These are phyloP conservation scores for Rhodotorula sp. DNA, from an alignment of 1,284 basidiomycete species.

Conservation along the genomic window DNA sequence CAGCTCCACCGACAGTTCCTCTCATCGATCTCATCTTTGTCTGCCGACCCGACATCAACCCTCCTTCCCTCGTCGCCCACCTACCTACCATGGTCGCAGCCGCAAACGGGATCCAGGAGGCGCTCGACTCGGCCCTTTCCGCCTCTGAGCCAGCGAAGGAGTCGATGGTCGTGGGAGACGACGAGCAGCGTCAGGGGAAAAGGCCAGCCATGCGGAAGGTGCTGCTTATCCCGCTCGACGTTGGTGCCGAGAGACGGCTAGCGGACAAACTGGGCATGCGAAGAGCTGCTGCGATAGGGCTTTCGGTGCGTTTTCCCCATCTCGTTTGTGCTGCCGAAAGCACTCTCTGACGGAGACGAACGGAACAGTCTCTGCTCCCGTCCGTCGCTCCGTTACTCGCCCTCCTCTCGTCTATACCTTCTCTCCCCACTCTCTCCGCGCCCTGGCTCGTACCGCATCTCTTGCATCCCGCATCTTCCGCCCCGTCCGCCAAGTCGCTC, in stretches of 20 bases:
- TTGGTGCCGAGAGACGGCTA: constrained; percentile 64
- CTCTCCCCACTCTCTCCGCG: constrained; percentile 63
- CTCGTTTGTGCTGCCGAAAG: background rate
- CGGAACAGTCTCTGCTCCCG: constrained; percentile 14
- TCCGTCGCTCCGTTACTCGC: constrained; percentile 5
- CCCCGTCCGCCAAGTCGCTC: constrained; percentile 27
- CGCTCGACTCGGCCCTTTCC: constrained; percentile 16
- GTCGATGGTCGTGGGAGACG: background rate
- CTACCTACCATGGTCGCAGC: constrained; percentile 39
- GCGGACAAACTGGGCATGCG: constrained; percentile 65
- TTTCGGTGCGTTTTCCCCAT: constrained; percentile 21
- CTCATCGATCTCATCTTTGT: constrained; percentile 38
- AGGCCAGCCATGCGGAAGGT: constrained; percentile 16
- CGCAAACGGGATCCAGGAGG: constrained; percentile 35
- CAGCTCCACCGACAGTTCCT: constrained; percentile 6
- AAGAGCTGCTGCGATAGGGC: constrained; percentile 61
- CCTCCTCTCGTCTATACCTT: constrained; percentile 7
- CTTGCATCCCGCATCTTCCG: constrained; percentile 52
- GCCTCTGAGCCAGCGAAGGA: background rate
- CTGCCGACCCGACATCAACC: constrained; percentile 43
- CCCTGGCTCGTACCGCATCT: constrained; percentile 58
- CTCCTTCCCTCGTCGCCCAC: constrained; percentile 41
- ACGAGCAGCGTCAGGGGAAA: background rate
- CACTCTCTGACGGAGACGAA: background rate
- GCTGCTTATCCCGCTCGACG: constrained; percentile 64